Conservation (phyloP, 768 basidiomycete species). For the Kwoniella europaea region DNA sequence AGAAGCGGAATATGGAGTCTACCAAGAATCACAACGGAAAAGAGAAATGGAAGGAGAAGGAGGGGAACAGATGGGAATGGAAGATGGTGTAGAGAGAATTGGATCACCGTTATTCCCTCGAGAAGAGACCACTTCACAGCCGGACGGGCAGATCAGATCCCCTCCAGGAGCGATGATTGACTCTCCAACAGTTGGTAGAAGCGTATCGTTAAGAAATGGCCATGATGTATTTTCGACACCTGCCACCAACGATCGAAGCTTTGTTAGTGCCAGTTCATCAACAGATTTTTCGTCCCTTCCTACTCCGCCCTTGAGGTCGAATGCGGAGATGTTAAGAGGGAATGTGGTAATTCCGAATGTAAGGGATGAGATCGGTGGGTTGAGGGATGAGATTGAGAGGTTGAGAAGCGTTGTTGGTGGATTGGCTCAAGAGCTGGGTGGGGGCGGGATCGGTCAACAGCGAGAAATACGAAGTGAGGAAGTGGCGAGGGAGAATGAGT, state of each 20-base stretch:
- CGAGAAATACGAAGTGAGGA: neutral
- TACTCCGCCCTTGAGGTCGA: conserved; percentile 8
- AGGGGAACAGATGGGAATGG: neutral
- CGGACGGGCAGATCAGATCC: too few species aligned
- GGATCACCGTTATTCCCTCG: neutral
- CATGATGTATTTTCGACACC: neutral
- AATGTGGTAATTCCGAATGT: conserved; percentile 27
- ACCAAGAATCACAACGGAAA: neutral
- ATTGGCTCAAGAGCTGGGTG: conserved; percentile 33
- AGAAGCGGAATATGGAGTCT: too few species aligned
- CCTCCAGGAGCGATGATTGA: too few species aligned
- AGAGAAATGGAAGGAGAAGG: neutral
- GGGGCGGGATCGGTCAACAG: neutral
- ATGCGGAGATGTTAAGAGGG: conserved; percentile 12
- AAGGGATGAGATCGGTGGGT: conserved; percentile 33
- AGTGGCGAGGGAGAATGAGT: neutral
- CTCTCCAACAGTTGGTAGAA: too few species aligned
- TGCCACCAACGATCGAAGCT: neutral
- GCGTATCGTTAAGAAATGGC: neutral
- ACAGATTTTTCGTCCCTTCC: conserved; percentile 15
- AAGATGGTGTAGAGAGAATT: neutral
- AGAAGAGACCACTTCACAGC: neutral
- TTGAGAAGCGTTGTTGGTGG: conserved; percentile 43
- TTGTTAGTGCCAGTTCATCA: neutral
- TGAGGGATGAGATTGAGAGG: conserved; percentile 44